A percentile compares a stretch with the other conserved stretches of the same genome.
Evolutionary conservation across 805 yeast genomes (phyloP).

Genomic region (Ogataea methanolica): DNA sequence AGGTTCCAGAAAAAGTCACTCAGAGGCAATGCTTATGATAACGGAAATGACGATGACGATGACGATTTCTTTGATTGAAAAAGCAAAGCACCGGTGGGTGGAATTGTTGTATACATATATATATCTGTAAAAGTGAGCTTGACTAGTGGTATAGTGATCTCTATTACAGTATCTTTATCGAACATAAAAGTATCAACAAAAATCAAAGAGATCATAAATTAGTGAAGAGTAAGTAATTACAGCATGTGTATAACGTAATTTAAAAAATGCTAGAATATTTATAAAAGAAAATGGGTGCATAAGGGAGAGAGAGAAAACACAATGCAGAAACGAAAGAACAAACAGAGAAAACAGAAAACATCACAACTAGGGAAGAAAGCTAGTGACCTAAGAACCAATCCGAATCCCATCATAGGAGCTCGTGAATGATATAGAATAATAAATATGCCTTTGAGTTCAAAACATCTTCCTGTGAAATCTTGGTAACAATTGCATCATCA

Average conservation of each 20-base stretch:
- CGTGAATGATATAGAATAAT: constrained; percentile 60
- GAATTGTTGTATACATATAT: not conserved
- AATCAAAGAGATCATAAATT: not conserved
- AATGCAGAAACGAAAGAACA: not conserved
- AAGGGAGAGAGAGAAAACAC: not conserved
- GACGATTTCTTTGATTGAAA: constrained; percentile 46
- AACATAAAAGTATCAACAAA: not conserved
- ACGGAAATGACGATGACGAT: constrained; percentile 37
- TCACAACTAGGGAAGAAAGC: not conserved
- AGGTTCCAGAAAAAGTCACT: constrained; percentile 57
- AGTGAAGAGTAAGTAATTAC: not conserved
- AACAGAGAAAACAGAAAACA: not conserved
- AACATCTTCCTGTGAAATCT: constrained; percentile 62
- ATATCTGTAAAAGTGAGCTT: no score
- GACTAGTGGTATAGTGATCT: no score
- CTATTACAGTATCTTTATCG: not conserved
- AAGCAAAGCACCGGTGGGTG: not conserved
- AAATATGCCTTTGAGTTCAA: constrained; percentile 73
- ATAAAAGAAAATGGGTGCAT: not conserved
- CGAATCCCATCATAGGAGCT: constrained; percentile 15
- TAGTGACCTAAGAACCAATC: not conserved
- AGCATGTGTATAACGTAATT: not conserved
- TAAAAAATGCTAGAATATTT: not conserved
- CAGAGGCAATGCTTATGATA: constrained; percentile 34
- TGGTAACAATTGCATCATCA: constrained; percentile 81